Percentiles rank a stretch among this genome's conserved stretches.
phyloP scores from a whole-genome alignment of 2,329 filamentous ascomycete species.

The Fusarium devonianum region DNA sequence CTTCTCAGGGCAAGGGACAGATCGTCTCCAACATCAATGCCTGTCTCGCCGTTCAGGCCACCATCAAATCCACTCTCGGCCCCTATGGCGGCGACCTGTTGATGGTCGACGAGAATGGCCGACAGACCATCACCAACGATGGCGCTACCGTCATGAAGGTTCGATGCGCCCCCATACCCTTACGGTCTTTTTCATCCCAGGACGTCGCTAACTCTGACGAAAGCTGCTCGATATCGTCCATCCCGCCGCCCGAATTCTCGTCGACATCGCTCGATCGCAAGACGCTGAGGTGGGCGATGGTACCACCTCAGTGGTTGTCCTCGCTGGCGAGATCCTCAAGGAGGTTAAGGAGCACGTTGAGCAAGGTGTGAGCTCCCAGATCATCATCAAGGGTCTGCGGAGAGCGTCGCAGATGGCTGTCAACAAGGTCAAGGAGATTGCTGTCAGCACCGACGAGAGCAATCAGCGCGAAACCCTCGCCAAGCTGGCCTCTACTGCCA shows the following conservation, averaged over 20 bases:
- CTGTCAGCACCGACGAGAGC: conserved; percentile 80
- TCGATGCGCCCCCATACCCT: conserved; percentile 23
- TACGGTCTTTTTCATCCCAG: background rate
- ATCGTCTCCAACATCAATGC: conserved; percentile 98
- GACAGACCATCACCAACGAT: conserved; percentile 98
- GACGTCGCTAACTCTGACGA: conserved; percentile 9
- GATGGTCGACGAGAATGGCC: conserved; percentile 94
- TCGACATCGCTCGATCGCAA: conserved; percentile 98
- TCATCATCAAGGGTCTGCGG: conserved; percentile 94
- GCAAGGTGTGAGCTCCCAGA: conserved; percentile 95
- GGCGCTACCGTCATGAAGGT: conserved; percentile 99
- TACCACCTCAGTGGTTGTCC: conserved; percentile 94
- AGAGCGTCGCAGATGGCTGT: conserved; percentile 89
- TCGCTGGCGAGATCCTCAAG: conserved; percentile 97
- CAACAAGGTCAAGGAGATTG: conserved; percentile 99
- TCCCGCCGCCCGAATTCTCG: conserved; percentile 94
- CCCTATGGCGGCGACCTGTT: conserved; percentile 97
- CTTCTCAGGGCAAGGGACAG: conserved; percentile 96
- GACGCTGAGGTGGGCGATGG: conserved; percentile 98
- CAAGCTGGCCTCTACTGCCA: conserved; percentile 92
- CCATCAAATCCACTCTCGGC: conserved; percentile 93
- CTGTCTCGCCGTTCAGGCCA: conserved; percentile 92
- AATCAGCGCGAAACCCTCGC: conserved; percentile 86
- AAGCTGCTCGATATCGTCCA: conserved; percentile 98
- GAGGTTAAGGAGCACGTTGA: conserved; percentile 96